Base-by-base conservation (phyloP, 305 asterid genomes). In the Fraxinus latifolia region DNA sequence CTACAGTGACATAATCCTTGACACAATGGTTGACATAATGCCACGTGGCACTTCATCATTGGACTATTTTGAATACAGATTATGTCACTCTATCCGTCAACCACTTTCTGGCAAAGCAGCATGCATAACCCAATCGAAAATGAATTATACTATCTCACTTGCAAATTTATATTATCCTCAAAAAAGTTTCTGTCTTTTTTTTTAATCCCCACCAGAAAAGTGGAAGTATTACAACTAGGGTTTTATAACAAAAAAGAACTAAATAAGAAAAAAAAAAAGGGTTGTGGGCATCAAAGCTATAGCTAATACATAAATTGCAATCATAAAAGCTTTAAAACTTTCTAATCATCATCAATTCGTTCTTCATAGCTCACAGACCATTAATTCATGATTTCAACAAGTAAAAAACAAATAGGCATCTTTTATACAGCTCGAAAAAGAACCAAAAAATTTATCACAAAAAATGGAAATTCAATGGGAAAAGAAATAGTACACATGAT, bases 261-360 rank as follows among this genome's bases (percentile, higher is more conserved):
- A 25, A 53, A 29, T 25, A 3, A 25, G 6, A 70, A 53, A 36
- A 7, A 6, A 19, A 2, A 36, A 27, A 55, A 34, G 34, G 31
- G 7, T 34, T 37, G 36, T 21, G 50, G 19, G 11, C 7, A 60
- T 11, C 62, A 76, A 80, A 77, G 65, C 58, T 47, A 47, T 47
- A 14, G 19, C 58, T 47, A 47, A 3, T 14, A 47, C 53, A 42
- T 42, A 42, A 42, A 32, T 21, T 79, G 90, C 90, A 82, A 88
- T 92, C 90, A 88, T 80, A 80, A 27, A 81, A 84, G 87, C 92
- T 73, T 87, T 91, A 91, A 85, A 74, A 21, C 7, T 14, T 44
- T 17, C 50, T 58, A 53, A 80, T 85, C 91, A 77, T 90, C 91
- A 87, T 77, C 65, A 53, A 53, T 77, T 88, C 91, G 85, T 90